Conservation (phyloP, 441 rosid species). For the Adansonia madagascariensis region DNA sequence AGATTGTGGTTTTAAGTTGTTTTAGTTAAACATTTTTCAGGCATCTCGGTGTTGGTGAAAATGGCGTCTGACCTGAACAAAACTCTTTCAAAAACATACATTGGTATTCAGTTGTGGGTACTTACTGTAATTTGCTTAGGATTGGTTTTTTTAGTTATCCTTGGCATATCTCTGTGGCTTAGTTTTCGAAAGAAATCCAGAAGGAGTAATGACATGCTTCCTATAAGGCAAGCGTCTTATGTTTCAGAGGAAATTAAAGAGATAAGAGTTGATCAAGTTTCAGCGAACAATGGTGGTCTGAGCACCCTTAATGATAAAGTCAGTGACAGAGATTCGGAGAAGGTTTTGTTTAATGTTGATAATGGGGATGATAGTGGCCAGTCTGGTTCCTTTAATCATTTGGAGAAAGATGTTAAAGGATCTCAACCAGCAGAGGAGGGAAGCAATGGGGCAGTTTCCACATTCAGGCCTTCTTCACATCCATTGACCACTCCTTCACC, state of each 20-base stretch:
- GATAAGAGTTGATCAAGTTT: slow-evolving; percentile 61
- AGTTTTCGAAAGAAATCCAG: slow-evolving; percentile 71
- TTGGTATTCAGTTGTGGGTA: slow-evolving; percentile 74
- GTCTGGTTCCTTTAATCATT: slow-evolving; percentile 54
- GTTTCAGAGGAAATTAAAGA: slow-evolving; percentile 72
- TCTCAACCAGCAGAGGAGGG: slow-evolving; percentile 48
- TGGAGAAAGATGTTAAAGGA: slow-evolving; percentile 53
- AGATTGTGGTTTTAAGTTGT: slow-evolving; percentile 18
- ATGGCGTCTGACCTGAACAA: slow-evolving; percentile 72
- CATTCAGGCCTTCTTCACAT: slow-evolving; percentile 46
- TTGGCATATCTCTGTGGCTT: slow-evolving; percentile 74
- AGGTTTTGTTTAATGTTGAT: slow-evolving; percentile 44
- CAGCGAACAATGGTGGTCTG: slow-evolving; percentile 44
- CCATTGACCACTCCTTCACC: slow-evolving; percentile 56
- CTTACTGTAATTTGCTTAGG: slow-evolving; percentile 64
- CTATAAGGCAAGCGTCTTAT: slow-evolving; percentile 44
- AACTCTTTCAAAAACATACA: slow-evolving; percentile 56
- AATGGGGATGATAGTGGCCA: slow-evolving; percentile 52
- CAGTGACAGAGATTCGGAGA: slow-evolving; percentile 52
- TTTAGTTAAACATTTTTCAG: slow-evolving; percentile 36
- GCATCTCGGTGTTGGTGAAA: slow-evolving; percentile 33
- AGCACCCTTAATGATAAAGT: slow-evolving; percentile 50
- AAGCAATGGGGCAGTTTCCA: slow-evolving; percentile 27
- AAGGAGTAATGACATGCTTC: slow-evolving; percentile 41
- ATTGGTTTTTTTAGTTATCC: slow-evolving; percentile 58